Evolutionary conservation across 495 filamentous ascomycete species (phyloP), one percentile per base, ranked within the genome.

Genomic region (Hyaloscypha hepaticicola): DNA sequence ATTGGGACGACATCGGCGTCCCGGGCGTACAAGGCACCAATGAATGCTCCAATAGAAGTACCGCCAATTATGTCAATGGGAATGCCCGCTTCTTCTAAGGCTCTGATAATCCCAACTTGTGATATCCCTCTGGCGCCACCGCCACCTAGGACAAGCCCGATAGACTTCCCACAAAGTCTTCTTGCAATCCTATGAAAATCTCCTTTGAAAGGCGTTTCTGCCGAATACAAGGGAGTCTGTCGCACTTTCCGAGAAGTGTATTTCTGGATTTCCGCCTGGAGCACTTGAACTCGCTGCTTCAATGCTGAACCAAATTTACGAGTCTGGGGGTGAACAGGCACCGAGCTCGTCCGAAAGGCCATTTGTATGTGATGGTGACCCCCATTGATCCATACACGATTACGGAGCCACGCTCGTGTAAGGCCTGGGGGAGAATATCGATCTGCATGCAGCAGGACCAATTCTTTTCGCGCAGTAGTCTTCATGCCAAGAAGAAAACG

Each of bases 361-460:
- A 99, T 97, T 72, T 99, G 95, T 26, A 99, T 90, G 70, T 99
- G 95, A 72, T 97, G 94, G 74, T 99, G 96, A 45, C 95, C 92
- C n/a, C 95, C 95, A 70, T 97, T 99, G 69, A 99, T 92, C 95
- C 95, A 99, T 61, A 96, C 84, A 0, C 95, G 88, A 72, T 97
- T 97, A 69, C 91, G 88, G 24, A 99, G 80, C 95, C 95, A 99
- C 52, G 85, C 83, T 41, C 95, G 81, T 0, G 94, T 97, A 26
- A 96, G 71, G 0, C 95, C 95, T 24, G 91, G 86, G 1, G 83
- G 82, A 62, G 89, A 96, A 73, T 94, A 97, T 38, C 96, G 84
- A 70, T 99, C 96, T 0, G 91, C 82, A 75, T 99, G 95, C 3
- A 99, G 78, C n/a, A 99, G 77, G 1, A 99, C 93, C 9, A 99